Percentiles rank a stretch among this genome's conserved stretches.
phyloP scores from a whole-genome alignment of 495 filamentous ascomycete species.

The Clavariopsis aquatica region DNA sequence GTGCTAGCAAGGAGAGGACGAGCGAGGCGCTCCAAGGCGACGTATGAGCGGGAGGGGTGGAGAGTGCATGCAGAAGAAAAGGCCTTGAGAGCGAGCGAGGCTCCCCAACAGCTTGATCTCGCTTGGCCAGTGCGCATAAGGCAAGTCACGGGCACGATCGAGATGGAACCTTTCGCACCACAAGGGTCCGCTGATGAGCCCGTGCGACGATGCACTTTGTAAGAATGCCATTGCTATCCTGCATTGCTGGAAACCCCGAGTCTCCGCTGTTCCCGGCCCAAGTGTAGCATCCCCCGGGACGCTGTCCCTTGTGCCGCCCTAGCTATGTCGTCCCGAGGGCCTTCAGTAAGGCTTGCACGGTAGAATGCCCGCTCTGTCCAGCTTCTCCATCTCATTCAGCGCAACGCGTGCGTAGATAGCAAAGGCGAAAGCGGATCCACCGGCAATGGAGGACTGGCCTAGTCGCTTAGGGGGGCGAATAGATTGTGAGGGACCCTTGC shows the following conservation, averaged over 20 bases:
- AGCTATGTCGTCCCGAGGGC: too few species aligned
- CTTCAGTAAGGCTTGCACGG: too few species aligned
- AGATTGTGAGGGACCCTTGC: background rate
- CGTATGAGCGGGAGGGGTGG: too few species aligned
- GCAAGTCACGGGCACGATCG: background rate
- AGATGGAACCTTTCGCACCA: background rate
- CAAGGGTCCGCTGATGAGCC: background rate
- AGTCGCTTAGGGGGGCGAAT: too few species aligned
- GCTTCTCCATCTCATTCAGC: background rate
- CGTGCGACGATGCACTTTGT: background rate
- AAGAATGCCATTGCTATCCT: background rate
- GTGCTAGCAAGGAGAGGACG: conserved; percentile 26
- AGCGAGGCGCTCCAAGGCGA: conserved; percentile 15
- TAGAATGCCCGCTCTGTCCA: background rate
- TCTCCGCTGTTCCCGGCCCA: too few species aligned
- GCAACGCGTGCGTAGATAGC: background rate
- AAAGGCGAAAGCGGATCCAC: background rate
- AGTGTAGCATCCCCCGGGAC: too few species aligned
- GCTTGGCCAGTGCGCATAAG: background rate
- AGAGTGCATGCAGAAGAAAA: too few species aligned
- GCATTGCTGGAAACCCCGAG: background rate
- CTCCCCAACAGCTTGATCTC: background rate
- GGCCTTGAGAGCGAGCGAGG: too few species aligned
- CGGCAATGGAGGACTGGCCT: background rate
- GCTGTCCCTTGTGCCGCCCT: too few species aligned